Percentiles rank a stretch among this genome's conserved stretches.
Evolutionary conservation across 164 flowering plant genomes (phyloP).

Genomic region (Tetrastigma voinierianum): DNA sequence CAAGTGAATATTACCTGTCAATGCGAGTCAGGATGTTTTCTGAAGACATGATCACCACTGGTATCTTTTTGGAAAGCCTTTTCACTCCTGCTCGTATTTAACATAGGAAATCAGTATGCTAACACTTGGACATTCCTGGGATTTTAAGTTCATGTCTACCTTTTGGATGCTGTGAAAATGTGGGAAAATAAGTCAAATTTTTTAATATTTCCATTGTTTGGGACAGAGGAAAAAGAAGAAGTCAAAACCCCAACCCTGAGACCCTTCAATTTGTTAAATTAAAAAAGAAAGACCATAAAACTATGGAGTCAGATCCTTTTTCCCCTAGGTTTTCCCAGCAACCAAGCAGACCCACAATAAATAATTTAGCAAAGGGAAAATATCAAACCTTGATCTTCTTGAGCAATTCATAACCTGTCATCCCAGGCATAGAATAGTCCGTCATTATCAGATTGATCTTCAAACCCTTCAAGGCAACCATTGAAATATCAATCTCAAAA

Average conservation of each 20-base stretch:
- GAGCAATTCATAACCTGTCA: conserved; percentile 72
- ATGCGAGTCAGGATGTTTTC: conserved; percentile 66
- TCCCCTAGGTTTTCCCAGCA: background rate
- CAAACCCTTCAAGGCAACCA: conserved; percentile 31
- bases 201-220: too few species aligned
- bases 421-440: conserved; percentile 78
- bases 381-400: conserved; percentile 57
- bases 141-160: too few species aligned
- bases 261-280: background rate
- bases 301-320: background rate
- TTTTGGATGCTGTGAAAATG: too few species aligned
- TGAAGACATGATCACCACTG: conserved; percentile 78
- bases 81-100: conserved; percentile 43
- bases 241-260: background rate
- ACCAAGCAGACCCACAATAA: background rate
- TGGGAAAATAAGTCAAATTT: too few species aligned
- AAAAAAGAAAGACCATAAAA: background rate
- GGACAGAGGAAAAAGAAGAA: background rate
- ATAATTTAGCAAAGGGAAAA: background rate
- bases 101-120: background rate
- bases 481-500: background rate
- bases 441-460: conserved; percentile 68
- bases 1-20: conserved; percentile 73
- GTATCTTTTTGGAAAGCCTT: conserved; percentile 51
- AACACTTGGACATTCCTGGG: too few species aligned